phyloP scores from a whole-genome alignment of 495 filamentous ascomycete genomes.

The Hyaloscypha hepaticicola region DNA sequence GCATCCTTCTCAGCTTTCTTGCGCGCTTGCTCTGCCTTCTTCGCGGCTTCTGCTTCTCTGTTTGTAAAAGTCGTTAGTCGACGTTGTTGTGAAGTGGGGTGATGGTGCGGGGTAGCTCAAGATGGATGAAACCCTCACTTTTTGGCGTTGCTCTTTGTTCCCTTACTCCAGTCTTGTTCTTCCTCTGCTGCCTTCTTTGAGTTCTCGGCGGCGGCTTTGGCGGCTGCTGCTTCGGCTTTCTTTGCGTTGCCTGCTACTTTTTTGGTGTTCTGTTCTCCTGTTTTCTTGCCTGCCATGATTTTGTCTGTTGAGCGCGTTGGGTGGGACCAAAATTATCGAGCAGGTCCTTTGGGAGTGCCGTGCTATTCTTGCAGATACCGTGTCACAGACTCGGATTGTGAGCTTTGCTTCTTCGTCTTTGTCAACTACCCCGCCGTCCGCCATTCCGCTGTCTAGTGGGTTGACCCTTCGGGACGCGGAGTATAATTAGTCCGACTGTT shows the following conservation, averaged over 20 bases:
- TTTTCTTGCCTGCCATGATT: conserved; percentile 65
- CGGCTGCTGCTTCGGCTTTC: conserved; percentile 84
- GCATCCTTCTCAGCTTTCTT: conserved; percentile 90
- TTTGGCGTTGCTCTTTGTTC: conserved; percentile 77
- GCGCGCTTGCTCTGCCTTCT: conserved; percentile 79
- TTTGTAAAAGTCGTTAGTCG: conserved; percentile 15
- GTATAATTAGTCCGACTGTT: not conserved
- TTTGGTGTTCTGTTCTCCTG: conserved; percentile 72
- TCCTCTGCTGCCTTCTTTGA: conserved; percentile 68
- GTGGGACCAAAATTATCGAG: not conserved
- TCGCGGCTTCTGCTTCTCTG: conserved; percentile 81
- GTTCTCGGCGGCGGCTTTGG: conserved; percentile 70
- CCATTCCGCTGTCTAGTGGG: not conserved
- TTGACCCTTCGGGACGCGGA: not conserved
- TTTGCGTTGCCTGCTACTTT: conserved; percentile 88
- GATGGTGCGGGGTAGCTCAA: conserved; percentile 11
- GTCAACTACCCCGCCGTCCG: not conserved
- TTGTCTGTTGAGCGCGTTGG: not conserved
- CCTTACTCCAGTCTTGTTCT: conserved; percentile 78
- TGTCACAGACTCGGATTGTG: not conserved
- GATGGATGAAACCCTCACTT: conserved; percentile 59
- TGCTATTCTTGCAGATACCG: not conserved
- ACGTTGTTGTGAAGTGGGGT: conserved; percentile 6
- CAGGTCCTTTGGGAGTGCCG: not conserved
- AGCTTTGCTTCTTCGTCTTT: not conserved